Evolutionary conservation across 371 early-diverging fungal genomes (phyloP).

Genomic region (Rhizopus stolonifer): DNA sequence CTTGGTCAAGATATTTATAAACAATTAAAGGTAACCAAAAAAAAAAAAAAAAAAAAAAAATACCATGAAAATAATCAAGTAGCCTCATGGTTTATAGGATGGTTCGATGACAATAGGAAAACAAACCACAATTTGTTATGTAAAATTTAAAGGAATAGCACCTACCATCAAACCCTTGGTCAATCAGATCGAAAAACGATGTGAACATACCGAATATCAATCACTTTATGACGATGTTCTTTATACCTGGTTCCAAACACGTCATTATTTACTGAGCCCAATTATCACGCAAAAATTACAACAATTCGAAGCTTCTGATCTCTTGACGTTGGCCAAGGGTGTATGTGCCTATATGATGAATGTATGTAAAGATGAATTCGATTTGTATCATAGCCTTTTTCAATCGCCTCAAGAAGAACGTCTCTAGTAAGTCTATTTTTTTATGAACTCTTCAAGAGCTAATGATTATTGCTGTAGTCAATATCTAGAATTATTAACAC

Average conservation of each 20-base stretch:
- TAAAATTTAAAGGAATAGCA: slow-evolving; percentile 75
- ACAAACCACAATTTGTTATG: slow-evolving; percentile 67
- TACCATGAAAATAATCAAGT: not conserved
- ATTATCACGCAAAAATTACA: slow-evolving; percentile 60
- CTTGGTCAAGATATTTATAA: slow-evolving; percentile 64
- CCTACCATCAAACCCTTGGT: slow-evolving; percentile 62
- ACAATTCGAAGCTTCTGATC: slow-evolving; percentile 49
- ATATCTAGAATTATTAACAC: slow-evolving; percentile 65
- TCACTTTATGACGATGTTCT: slow-evolving; percentile 73
- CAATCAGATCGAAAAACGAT: slow-evolving; percentile 72
- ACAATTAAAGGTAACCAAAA: slow-evolving; percentile 34
- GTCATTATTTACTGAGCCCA: slow-evolving; percentile 68
- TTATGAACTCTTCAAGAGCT: not conserved
- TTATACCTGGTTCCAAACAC: slow-evolving; percentile 67
- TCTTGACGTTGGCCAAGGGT: slow-evolving; percentile 64
- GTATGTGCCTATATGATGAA: slow-evolving; percentile 79
- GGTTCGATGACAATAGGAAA: slow-evolving; percentile 21
- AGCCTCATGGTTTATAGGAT: not conserved
- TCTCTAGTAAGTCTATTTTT: slow-evolving; percentile 37
- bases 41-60: not conserved
- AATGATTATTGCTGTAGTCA: slow-evolving; percentile 39
- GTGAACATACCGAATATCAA: slow-evolving; percentile 75
- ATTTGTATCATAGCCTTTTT: slow-evolving; percentile 77
- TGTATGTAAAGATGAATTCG: slow-evolving; percentile 79
- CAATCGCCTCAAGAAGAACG: slow-evolving; percentile 59